A percentile compares a stretch with the other conserved stretches of the same genome.
Conservation (phyloP, 108 stramenopile species). For the Skeletonema marinoi region DNA sequence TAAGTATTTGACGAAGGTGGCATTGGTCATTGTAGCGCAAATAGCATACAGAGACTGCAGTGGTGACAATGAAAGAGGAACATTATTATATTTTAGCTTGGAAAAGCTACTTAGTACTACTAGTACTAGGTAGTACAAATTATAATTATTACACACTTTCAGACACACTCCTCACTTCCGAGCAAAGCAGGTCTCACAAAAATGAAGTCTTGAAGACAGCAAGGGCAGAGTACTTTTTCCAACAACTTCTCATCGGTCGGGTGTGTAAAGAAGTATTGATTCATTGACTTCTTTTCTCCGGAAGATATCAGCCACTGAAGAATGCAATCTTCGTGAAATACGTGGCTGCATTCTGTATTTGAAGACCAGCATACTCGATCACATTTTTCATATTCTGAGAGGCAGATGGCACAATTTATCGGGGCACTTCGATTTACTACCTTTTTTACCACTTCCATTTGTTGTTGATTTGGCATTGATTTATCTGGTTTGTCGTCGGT, state of each 20-base stretch:
- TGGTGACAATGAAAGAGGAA: too few species aligned
- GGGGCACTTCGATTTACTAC: slow-evolving; percentile 24
- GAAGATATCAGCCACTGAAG: slow-evolving; percentile 48
- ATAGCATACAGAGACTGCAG: slow-evolving; percentile 14
- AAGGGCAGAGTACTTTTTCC: slow-evolving; percentile 58
- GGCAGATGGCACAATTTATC: slow-evolving; percentile 59
- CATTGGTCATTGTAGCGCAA: slow-evolving; percentile 22
- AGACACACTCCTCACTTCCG: background rate
- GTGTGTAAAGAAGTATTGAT: slow-evolving; percentile 8
- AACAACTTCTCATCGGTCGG: slow-evolving; percentile 15
- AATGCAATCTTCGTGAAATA: slow-evolving; percentile 56
- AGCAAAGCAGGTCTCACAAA: background rate
- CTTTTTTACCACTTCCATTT: too few species aligned
- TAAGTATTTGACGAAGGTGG: slow-evolving; percentile 61
- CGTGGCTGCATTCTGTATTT: slow-evolving; percentile 51
- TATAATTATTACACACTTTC: background rate
- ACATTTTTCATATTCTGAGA: slow-evolving; percentile 31
- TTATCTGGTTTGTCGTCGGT: background rate
- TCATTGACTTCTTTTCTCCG: slow-evolving; percentile 29
- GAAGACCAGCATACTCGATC: slow-evolving; percentile 55
- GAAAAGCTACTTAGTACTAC: too few species aligned
- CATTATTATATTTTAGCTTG: too few species aligned
- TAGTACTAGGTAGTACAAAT: too few species aligned
- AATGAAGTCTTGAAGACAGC: slow-evolving; percentile 56
- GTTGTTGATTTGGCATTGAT: background rate